Percentiles rank a stretch among this genome's conserved stretches.
These are phyloP conservation scores for Nakaseomyces sp. DNA, from an alignment of 1,139 yeast genomes.

Conservation along the genomic window DNA sequence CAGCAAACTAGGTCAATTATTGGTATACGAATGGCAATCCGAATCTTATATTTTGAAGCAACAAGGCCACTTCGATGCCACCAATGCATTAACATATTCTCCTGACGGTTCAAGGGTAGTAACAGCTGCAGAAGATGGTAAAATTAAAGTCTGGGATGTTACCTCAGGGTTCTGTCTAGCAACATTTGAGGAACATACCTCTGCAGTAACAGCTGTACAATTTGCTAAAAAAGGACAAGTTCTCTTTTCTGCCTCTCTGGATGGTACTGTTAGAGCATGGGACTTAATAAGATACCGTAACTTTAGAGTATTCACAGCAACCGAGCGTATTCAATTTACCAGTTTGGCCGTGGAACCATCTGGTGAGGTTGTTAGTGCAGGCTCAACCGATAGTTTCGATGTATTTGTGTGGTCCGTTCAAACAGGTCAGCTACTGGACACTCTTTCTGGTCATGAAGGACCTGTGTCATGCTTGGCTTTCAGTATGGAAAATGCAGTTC, in stretches of 20 bases:
- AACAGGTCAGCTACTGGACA: slow-evolving; percentile 82
- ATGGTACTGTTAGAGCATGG: slow-evolving; percentile 97
- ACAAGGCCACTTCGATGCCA: slow-evolving; percentile 92
- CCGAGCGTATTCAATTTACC: slow-evolving; percentile 78
- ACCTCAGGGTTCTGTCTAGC: slow-evolving; percentile 86
- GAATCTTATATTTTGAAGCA: slow-evolving; percentile 92
- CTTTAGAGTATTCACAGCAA: slow-evolving; percentile 87
- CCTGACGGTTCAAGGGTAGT: slow-evolving; percentile 92
- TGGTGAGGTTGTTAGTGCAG: slow-evolving; percentile 95
- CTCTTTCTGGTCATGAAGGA: slow-evolving; percentile 88
- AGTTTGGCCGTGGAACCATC: slow-evolving; percentile 93
- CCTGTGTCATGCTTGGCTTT: slow-evolving; percentile 86
- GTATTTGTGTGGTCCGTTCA: slow-evolving; percentile 97
- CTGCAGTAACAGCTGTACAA: slow-evolving; percentile 80
- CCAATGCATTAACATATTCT: slow-evolving; percentile 76
- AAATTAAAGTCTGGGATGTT: slow-evolving; percentile 93
- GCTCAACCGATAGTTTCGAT: slow-evolving; percentile 82
- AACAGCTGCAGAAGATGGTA: slow-evolving; percentile 95
- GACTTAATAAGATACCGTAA: slow-evolving; percentile 88
- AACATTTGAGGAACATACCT: slow-evolving; percentile 84
- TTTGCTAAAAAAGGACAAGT: slow-evolving; percentile 86
- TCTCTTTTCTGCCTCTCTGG: slow-evolving; percentile 80
- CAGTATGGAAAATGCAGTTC: slow-evolving; percentile 66
- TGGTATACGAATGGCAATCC: slow-evolving; percentile 98
- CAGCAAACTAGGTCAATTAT: slow-evolving; percentile 76